Base-by-base conservation (phyloP, 495 filamentous ascomycete genomes). In the Diplogelasinospora grovesii region DNA sequence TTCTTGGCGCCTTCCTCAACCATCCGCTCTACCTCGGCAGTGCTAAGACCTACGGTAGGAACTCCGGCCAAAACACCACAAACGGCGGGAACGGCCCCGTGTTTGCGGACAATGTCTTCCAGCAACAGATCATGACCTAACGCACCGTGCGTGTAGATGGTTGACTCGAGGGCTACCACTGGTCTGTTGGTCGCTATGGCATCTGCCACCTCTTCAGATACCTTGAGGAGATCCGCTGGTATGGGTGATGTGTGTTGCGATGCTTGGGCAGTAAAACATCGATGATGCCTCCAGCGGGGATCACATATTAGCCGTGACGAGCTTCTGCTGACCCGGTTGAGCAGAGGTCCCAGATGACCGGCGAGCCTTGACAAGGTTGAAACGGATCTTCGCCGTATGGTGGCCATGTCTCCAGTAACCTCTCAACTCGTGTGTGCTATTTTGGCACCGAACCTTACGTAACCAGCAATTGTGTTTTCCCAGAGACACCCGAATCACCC, bases 51-150 rank as follows among this genome's bases (percentile, higher is more conserved):
- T 27, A 98, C 83, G 7, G 73, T 77, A 10, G 89, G 87, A 29
- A 89, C 66, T 22, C 92, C 92, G 48, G 81, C 75, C 6, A 95
- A 54, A 15, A 98, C 71, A 27, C 86, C 92, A 56, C 93, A 84
- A 1, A 90, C 93, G 13, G 92, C 92, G n/a, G 92, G 92, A 15
- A 96, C 75, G 11, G 79, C 92, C 23, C 92, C 92, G 63, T 88
- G 77, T 6, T 64, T 58, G 38, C 92, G 81, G 26, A 96, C 79
- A 6, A 88, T 65, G 6, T 73, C 74, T 60, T 97, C 90, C 10
- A 95, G 70, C 11, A 83, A 79, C 5, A 98, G 74, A 24, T 89
- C 83, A 2, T 87, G 79, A 43, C 86, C 86, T 24, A 93, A 82
- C 49, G 89, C 89, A 18, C 92, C 92, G 78, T 68, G 56, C 21